phyloP scores from a whole-genome alignment of 2,329 filamentous ascomycete species.

The Septoria petroselini region DNA sequence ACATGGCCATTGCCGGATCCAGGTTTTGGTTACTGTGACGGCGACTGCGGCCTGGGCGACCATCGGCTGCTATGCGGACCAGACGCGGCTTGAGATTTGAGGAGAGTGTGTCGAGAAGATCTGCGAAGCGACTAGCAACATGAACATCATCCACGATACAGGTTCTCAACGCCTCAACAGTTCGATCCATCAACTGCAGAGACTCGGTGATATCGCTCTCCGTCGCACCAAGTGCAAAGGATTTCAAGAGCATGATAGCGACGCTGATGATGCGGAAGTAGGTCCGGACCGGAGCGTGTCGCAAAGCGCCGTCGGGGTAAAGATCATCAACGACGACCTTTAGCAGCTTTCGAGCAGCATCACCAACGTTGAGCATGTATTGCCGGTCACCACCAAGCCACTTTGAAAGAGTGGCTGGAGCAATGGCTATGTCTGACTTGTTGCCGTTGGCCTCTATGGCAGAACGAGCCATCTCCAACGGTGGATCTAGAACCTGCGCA shows the following conservation, averaged over 20 bases:
- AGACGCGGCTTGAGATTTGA: slow-evolving; percentile 71
- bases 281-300: slow-evolving; percentile 77
- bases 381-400: slow-evolving; percentile 59
- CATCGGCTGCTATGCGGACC: slow-evolving; percentile 54
- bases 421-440: slow-evolving; percentile 44
- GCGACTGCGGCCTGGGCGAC: slow-evolving; percentile 29
- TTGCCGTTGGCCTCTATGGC: slow-evolving; percentile 38
- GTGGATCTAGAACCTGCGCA: slow-evolving; percentile 31
- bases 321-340: slow-evolving; percentile 73
- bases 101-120: slow-evolving; percentile 75
- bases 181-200: slow-evolving; percentile 70
- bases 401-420: slow-evolving; percentile 45
- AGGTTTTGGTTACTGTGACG: slow-evolving; percentile 24
- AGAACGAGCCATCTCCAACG: slow-evolving; percentile 32
- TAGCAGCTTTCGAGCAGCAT: slow-evolving; percentile 73
- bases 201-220: slow-evolving; percentile 74
- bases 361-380: slow-evolving; percentile 68
- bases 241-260: slow-evolving; percentile 80
- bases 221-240: slow-evolving; percentile 75
- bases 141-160: slow-evolving; percentile 84
- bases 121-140: slow-evolving; percentile 77
- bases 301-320: slow-evolving; percentile 70
- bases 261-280: slow-evolving; percentile 85
- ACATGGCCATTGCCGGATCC: slow-evolving; percentile 11
- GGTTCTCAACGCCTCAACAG: slow-evolving; percentile 69